Evolutionary conservation across 2,329 filamentous ascomycete species (phyloP).

Genomic region (Neocatenulostroma microsporum): DNA sequence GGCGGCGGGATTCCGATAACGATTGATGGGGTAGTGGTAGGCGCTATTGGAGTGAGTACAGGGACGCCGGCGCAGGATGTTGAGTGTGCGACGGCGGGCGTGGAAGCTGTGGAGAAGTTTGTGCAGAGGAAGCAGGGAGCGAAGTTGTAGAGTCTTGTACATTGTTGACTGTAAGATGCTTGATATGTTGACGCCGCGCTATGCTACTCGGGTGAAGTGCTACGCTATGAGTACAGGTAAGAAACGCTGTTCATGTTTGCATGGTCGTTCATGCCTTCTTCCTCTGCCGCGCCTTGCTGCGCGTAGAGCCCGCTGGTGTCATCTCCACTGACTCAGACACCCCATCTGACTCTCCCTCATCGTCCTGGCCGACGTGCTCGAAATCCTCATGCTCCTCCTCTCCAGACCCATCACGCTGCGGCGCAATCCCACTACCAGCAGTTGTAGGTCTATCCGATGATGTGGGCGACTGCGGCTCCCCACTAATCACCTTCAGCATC

Average conservation of each 20-base stretch:
- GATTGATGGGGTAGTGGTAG: constrained; percentile 44
- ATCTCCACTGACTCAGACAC: constrained; percentile 12
- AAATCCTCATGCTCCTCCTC: constrained; percentile 5
- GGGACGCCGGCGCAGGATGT: constrained; percentile 49
- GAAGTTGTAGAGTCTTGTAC: constrained; percentile 25
- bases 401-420: background rate
- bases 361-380: constrained; percentile 12
- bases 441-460: background rate
- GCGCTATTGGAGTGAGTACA: constrained; percentile 49
- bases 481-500: constrained; percentile 57
- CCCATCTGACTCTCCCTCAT: constrained; percentile 6
- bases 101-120: constrained; percentile 40
- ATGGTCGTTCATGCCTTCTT: constrained; percentile 24
- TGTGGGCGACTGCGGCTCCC: constrained; percentile 7
- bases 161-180: background rate
- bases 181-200: constrained; percentile 3
- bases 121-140: constrained; percentile 29
- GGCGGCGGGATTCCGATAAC: constrained; percentile 48
- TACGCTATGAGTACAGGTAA: constrained; percentile 2
- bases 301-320: constrained; percentile 31
- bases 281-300: constrained; percentile 35
- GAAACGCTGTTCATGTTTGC: background rate
- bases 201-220: background rate
- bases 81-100: constrained; percentile 45
- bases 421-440: background rate